phyloP scores from a whole-genome alignment of 2,329 filamentous ascomycete species.

The Alternaria hordeiaustralica region DNA sequence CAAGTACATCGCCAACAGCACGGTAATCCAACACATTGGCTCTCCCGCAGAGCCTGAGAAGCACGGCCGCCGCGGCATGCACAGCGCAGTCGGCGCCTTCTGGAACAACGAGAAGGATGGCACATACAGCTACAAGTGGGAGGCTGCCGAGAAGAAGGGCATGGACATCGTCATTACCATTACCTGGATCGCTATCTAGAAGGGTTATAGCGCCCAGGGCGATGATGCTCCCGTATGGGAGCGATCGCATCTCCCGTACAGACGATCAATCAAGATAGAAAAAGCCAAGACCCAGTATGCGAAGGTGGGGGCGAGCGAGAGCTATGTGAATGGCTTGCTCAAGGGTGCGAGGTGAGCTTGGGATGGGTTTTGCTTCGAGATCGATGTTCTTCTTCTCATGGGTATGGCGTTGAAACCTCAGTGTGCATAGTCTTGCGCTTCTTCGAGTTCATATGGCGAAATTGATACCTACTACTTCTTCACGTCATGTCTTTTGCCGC shows the following conservation, averaged over 20 bases:
- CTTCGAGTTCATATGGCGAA: slow-evolving; percentile 5
- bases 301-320: slow-evolving; percentile 2
- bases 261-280: not conserved
- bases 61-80: slow-evolving; percentile 87
- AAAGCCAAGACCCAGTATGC: not conserved
- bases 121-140: slow-evolving; percentile 89
- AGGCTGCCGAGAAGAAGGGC: slow-evolving; percentile 60
- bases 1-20: slow-evolving; percentile 98
- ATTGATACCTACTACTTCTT: slow-evolving; percentile 11
- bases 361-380: slow-evolving; percentile 5
- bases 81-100: slow-evolving; percentile 82
- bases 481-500: not conserved
- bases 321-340: slow-evolving; percentile 3
- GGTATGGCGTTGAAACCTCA: slow-evolving; percentile 15
- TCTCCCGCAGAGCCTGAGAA: slow-evolving; percentile 57
- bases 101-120: slow-evolving; percentile 92
- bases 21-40: slow-evolving; percentile 89
- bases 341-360: slow-evolving; percentile 1
- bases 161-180: slow-evolving; percentile 60
- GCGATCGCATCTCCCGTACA: not conserved
- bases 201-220: not conserved
- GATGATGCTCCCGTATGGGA: not conserved
- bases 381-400: slow-evolving; percentile 5
- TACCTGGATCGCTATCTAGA: slow-evolving; percentile 72
- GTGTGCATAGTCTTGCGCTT: slow-evolving; percentile 10